Conservation (phyloP, 1,284 basidiomycete species). For the Tranzscheliella williamsii region DNA sequence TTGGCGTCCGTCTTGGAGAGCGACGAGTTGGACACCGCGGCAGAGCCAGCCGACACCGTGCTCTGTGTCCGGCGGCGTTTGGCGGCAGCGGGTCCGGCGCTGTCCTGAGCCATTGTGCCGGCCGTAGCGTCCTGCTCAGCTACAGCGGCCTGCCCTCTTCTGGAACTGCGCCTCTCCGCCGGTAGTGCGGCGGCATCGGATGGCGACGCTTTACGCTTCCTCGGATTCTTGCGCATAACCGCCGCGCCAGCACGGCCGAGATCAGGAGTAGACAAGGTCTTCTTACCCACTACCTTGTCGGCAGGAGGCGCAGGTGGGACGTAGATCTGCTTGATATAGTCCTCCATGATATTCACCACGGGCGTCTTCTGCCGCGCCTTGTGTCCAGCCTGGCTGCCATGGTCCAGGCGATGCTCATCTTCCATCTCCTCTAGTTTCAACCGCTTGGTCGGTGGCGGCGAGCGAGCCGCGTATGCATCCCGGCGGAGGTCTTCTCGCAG, state of each 20-base stretch:
- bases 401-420: neutral
- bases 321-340: conserved; percentile 34
- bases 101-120: neutral
- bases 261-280: neutral
- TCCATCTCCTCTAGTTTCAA: conserved; percentile 21
- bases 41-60: conserved; percentile 1
- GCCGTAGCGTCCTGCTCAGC: conserved; percentile 2
- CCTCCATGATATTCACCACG: conserved; percentile 35
- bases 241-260: neutral
- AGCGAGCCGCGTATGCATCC: conserved; percentile 16
- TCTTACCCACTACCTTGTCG: neutral
- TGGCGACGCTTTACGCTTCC: conserved; percentile 15
- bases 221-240: conserved; percentile 3
- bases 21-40: neutral
- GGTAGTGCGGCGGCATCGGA: conserved; percentile 6
- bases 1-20: neutral
- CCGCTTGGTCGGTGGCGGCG: conserved; percentile 12
- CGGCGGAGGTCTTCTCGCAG: conserved; percentile 14
- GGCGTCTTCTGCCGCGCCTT: conserved; percentile 2
- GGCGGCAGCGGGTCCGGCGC: neutral
- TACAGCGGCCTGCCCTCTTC: conserved; percentile 6
- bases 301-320: conserved; percentile 7
- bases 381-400: neutral
- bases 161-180: conserved; percentile 17
- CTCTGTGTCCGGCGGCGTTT: conserved; percentile 19